Evolutionary conservation across 2,329 filamentous ascomycete species (phyloP).

Genomic region (Diplocarpon rosae): DNA sequence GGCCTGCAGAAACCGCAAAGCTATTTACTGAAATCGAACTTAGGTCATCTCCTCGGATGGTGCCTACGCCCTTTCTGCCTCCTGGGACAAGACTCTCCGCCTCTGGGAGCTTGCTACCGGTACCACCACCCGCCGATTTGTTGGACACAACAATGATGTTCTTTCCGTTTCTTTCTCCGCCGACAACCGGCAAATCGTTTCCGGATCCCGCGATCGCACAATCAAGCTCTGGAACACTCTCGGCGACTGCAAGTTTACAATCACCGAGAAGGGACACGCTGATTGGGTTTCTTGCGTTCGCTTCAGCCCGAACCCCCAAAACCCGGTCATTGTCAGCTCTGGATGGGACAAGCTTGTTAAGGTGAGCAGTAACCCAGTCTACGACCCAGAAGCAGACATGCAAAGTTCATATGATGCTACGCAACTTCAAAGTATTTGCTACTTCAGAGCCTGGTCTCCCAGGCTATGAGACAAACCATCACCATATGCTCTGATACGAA

Average conservation of each 20-base stretch:
- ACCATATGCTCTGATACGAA: slow-evolving; percentile 69
- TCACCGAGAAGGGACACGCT: slow-evolving; percentile 99
- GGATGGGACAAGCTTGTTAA: slow-evolving; percentile 99
- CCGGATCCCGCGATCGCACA: slow-evolving; percentile 91
- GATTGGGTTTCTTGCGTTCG: slow-evolving; percentile 99
- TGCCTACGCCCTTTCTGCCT: slow-evolving; percentile 96
- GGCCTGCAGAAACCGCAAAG: slow-evolving; percentile 1
- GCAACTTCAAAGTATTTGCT: slow-evolving; percentile 97
- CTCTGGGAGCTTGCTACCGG: slow-evolving; percentile 98
- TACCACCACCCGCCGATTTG: slow-evolving; percentile 94
- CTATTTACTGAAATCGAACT: slow-evolving; percentile 30
- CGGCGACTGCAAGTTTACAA: slow-evolving; percentile 99
- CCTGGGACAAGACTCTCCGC: slow-evolving; percentile 99
- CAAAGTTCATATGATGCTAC: slow-evolving; percentile 73
- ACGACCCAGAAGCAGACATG: slow-evolving; percentile 15
- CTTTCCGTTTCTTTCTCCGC: slow-evolving; percentile 99
- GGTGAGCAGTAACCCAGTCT: slow-evolving; percentile 50
- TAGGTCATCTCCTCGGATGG: slow-evolving; percentile 99
- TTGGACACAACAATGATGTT: slow-evolving; percentile 98
- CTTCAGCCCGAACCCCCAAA: slow-evolving; percentile 99
- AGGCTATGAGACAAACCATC: slow-evolving; percentile 96
- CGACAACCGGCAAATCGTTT: slow-evolving; percentile 99
- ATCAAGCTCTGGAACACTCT: slow-evolving; percentile 99
- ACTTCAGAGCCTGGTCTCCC: slow-evolving; percentile 88
- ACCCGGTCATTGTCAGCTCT: slow-evolving; percentile 97